phyloP scores from a whole-genome alignment of 1,284 basidiomycete genomes.

The Ustilago curta region DNA sequence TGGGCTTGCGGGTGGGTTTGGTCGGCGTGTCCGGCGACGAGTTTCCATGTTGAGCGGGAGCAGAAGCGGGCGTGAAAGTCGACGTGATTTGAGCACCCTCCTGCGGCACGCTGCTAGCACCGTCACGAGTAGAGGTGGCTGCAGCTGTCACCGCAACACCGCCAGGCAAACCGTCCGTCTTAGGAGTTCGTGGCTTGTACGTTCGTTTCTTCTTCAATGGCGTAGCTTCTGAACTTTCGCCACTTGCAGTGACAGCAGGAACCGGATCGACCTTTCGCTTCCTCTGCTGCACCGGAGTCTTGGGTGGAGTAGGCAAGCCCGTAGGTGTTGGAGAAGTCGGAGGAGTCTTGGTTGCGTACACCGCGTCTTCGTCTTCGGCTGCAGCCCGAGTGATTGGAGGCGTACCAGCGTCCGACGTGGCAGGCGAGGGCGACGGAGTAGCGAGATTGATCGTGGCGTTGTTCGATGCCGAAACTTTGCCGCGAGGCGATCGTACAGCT shows the following conservation, averaged over 20 bases:
- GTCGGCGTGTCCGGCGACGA: neutral
- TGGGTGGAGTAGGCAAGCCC: constrained; percentile 1
- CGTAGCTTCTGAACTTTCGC: neutral
- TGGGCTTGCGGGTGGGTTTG: neutral
- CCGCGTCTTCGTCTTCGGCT: neutral
- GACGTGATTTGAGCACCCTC: neutral
- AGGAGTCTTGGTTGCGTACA: neutral
- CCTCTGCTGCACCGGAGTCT: neutral
- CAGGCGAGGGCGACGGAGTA: neutral
- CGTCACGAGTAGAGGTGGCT: neutral
- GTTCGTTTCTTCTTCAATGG: constrained; percentile 22
- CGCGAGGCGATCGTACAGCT: constrained; percentile 9
- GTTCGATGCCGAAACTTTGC: neutral
- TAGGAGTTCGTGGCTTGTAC: constrained; percentile 4
- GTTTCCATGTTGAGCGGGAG: neutral
- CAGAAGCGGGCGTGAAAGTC: neutral
- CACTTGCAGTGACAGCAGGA: neutral
- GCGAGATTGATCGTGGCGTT: neutral
- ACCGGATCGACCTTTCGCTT: constrained; percentile 13
- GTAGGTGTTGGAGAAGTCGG: constrained; percentile 7
- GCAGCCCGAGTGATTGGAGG: neutral
- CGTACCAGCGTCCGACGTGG: neutral
- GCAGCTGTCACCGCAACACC: neutral
- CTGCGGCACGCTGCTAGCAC: too few species aligned
- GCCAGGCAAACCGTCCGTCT: neutral